These are phyloP conservation scores for Limonium bicolor DNA, from an alignment of 148 eudicot species.

Conservation along the genomic window DNA sequence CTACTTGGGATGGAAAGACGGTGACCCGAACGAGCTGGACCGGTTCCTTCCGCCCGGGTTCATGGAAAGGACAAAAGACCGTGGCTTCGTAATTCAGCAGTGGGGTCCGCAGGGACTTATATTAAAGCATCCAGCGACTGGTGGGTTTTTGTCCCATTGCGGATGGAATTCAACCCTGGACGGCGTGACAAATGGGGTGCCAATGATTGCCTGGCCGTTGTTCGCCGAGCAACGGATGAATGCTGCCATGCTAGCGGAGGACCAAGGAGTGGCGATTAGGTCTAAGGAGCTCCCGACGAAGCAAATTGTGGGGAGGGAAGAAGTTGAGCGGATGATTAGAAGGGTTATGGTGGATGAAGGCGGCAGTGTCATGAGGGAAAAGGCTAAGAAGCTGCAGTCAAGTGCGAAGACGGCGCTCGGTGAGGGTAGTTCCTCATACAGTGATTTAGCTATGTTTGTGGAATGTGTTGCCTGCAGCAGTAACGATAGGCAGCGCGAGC, in stretches of 20 bases:
- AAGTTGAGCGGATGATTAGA: slow-evolving; percentile 1
- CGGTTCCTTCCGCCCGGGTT: slow-evolving; percentile 6
- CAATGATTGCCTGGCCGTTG: not conserved
- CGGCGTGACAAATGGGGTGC: not conserved
- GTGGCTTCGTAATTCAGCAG: not conserved
- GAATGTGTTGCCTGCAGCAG: too few species aligned
- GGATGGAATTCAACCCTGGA: slow-evolving; percentile 10
- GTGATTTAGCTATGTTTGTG: not conserved
- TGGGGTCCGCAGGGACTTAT: slow-evolving; percentile 9
- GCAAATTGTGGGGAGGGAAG: not conserved
- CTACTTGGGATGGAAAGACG: not conserved
- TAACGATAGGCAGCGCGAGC: too few species aligned
- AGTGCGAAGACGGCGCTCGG: not conserved
- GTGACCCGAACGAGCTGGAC: not conserved
- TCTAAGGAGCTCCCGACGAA: not conserved
- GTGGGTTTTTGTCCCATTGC: slow-evolving; percentile 9
- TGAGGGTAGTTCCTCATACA: not conserved
- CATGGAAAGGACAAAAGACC: not conserved
- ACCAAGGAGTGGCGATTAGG: not conserved
- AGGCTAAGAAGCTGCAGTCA: not conserved
- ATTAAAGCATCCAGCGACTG: slow-evolving; percentile 1
- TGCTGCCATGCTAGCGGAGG: not conserved
- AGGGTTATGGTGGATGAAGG: not conserved
- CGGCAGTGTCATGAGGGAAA: not conserved
- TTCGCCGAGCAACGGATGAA: slow-evolving; percentile 3